A percentile compares a stretch with the other conserved stretches of the same genome.
Conservation (phyloP, 1,284 basidiomycete genomes). For the Flammula alnicola region DNA sequence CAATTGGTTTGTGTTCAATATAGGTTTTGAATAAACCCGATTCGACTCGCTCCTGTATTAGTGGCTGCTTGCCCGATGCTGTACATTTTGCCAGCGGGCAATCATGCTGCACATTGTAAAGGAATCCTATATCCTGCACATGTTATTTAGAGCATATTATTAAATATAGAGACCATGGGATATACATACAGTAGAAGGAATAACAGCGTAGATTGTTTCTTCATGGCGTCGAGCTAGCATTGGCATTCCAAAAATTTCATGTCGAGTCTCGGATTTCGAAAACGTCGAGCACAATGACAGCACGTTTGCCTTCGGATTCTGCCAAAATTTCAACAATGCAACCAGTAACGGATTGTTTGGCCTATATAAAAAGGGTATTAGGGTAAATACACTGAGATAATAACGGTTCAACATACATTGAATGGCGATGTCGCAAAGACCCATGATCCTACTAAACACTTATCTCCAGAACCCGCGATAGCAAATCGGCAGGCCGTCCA, state of each 20-base stretch:
- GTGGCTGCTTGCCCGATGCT: no score
- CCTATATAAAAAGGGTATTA: background rate
- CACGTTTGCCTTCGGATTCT: background rate
- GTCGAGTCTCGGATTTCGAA: background rate
- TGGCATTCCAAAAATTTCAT: constrained; percentile 27
- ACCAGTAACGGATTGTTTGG: background rate
- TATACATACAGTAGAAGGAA: constrained; percentile 20
- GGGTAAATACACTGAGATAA: background rate
- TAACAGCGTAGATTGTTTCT: constrained; percentile 7
- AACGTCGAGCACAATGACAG: constrained; percentile 13
- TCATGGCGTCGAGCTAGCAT: constrained; percentile 16
- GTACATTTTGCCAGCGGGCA: no score
- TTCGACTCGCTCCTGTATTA: no score
- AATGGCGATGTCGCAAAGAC: constrained; percentile 23
- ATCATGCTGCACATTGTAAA: no score
- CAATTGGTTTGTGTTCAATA: no score
- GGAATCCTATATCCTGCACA: no score
- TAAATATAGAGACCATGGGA: no score
- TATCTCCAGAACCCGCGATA: constrained; percentile 7
- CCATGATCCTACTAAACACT: constrained; percentile 12
- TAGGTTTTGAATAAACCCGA: no score
- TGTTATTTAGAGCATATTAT: no score
- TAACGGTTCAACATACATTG: background rate
- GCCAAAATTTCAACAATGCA: constrained; percentile 1
- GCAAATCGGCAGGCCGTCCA: background rate